Base-by-base conservation (phyloP, 2,329 filamentous ascomycete genomes). In the Pseudogymnoascus sp. region DNA sequence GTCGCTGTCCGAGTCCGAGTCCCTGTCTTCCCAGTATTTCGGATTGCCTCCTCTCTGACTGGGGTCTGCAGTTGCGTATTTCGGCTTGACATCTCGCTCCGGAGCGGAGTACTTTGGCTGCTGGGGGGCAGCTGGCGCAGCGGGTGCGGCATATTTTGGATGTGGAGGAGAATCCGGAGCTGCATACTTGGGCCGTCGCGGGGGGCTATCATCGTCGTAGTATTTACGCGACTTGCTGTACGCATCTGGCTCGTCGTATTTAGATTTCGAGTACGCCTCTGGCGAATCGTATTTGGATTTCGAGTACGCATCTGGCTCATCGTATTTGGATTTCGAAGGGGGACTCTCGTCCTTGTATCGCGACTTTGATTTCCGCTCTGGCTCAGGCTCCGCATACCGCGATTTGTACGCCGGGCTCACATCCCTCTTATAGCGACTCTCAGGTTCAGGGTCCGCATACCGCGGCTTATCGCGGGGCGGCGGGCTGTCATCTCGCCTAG, bases 1-100 rank as follows among this genome's bases (percentile, higher is more conserved):
- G 3, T 58, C 54, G 22, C 54, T 58, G 14, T 38, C 54, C 8
- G 18, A 16, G 35, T 37, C 32, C 7, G 57, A 58, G 2, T 58
- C 25, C 2, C 30, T 16, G 25, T 50, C 43, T 16, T 50, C 43
- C 43, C 43, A 58, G 32, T 58, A 58, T 30, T 58, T 58, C 11
- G 57, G 57, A 39, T 58, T 58, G 2, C 20, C 57, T 37, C 57
- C 57, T 38, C 32, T 58, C 28, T 54, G 47, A n/a, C 8, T 54
- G n/a, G 47, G 47, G 47, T 54, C 47, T 54, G 57, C 34, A 37
- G 34, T 58, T 39, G 34, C 57, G n/a, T 58, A 58, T 38, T 58
- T 58, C 12, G 57, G 47, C 28, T 54, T 54, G 12, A 14, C 47
- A 6, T 47, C 41, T 47, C 5, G 25, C 16, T 34, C 28, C 5